These are phyloP conservation scores for Aureobasidium sp. DNA, from an alignment of 2,329 filamentous ascomycete species.

Conservation along the genomic window DNA sequence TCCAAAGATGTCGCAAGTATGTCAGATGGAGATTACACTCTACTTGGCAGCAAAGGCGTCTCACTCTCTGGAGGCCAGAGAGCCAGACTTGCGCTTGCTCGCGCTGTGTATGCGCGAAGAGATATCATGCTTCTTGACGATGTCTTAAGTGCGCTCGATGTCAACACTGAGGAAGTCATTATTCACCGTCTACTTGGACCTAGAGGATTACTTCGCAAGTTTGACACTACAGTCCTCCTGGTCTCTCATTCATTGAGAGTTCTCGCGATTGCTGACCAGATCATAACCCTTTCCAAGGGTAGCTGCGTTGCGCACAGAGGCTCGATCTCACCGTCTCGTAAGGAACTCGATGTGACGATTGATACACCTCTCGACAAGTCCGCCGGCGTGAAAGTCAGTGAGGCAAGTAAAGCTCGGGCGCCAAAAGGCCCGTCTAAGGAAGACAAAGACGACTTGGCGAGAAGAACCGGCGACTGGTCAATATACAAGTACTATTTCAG, in stretches of 20 bases:
- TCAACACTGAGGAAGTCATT: constrained; percentile 10
- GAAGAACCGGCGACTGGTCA: background rate
- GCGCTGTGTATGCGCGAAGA: constrained; percentile 71
- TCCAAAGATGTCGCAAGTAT: constrained; percentile 36
- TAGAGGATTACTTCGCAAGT: background rate
- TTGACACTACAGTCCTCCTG: background rate
- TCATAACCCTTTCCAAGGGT: background rate
- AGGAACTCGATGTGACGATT: background rate
- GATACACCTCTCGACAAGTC: background rate
- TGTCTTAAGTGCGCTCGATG: constrained; percentile 70
- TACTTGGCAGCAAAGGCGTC: constrained; percentile 47
- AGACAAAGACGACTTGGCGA: background rate
- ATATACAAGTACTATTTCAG: constrained; percentile 5
- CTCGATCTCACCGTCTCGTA: background rate
- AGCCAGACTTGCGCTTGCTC: constrained; percentile 54
- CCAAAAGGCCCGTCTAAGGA: background rate
- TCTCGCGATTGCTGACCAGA: background rate
- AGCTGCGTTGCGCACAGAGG: background rate
- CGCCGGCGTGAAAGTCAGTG: background rate
- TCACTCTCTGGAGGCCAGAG: constrained; percentile 48
- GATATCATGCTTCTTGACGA: constrained; percentile 74
- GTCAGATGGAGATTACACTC: constrained; percentile 37
- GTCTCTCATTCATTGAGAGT: background rate
- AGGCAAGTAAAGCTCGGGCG: background rate
- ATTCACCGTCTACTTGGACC: background rate